Conservation (phyloP, 2,329 filamentous ascomycete genomes). For the Pseudohalonectria lignicola region DNA sequence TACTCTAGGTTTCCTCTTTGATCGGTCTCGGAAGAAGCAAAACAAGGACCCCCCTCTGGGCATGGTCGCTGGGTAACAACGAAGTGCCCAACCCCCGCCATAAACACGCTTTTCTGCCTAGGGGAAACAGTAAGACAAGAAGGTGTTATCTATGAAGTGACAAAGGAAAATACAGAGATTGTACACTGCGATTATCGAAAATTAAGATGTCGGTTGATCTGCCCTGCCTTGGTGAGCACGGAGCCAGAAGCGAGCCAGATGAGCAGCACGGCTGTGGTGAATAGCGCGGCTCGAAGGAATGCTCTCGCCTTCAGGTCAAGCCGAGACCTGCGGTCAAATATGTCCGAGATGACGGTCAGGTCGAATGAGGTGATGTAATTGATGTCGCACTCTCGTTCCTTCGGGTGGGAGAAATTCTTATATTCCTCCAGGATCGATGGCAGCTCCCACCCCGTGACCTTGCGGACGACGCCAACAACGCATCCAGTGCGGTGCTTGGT, state of each 20-base stretch:
- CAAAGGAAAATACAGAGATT: too few relatives aligned
- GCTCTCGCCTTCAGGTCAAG: not conserved
- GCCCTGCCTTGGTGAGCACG: too few relatives aligned
- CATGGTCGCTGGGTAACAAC: too few relatives aligned
- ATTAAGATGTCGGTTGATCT: too few relatives aligned
- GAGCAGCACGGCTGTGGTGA: slow-evolving; percentile 27
- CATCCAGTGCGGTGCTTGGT: slow-evolving; percentile 75
- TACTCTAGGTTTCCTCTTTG: too few relatives aligned
- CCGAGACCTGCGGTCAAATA: slow-evolving; percentile 11
- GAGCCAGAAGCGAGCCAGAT: slow-evolving; percentile 23
- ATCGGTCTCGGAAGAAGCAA: too few relatives aligned
- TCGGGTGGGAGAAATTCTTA: slow-evolving; percentile 49
- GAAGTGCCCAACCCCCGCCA: too few relatives aligned
- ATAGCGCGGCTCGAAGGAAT: slow-evolving; percentile 31
- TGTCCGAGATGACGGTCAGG: slow-evolving; percentile 20
- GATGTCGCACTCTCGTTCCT: slow-evolving; percentile 48
- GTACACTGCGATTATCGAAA: too few relatives aligned
- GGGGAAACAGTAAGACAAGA: too few relatives aligned
- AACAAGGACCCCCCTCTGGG: too few relatives aligned
- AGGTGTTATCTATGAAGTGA: too few relatives aligned
- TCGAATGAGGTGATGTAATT: slow-evolving; percentile 45
- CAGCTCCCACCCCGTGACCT: slow-evolving; percentile 56
- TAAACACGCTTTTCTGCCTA: too few relatives aligned
- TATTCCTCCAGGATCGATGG: slow-evolving; percentile 63
- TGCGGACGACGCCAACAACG: slow-evolving; percentile 70